A percentile compares a stretch with the other conserved stretches of the same genome.
phyloP scores from a whole-genome alignment of 2,329 filamentous ascomycete species.

The Fusarium sp. region DNA sequence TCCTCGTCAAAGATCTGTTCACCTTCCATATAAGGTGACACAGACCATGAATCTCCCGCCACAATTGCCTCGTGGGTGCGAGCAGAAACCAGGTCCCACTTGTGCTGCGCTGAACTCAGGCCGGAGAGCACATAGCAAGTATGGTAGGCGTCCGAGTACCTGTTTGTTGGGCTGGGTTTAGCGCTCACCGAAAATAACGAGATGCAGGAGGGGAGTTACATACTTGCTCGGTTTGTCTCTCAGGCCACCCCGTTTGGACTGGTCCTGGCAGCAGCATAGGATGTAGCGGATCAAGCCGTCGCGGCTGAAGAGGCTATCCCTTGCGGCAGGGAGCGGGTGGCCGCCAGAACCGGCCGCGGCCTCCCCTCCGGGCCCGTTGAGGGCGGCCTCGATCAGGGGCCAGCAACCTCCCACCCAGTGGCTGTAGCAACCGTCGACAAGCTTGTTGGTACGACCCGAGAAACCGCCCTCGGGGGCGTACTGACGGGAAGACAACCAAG shows the following conservation, averaged over 20 bases:
- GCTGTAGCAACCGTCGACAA: conserved; percentile 98
- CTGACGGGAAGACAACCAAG: conserved; percentile 91
- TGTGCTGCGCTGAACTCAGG: conserved; percentile 83
- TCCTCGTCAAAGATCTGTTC: conserved; percentile 75
- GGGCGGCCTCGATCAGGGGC: conserved; percentile 85
- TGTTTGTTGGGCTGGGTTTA: conserved; percentile 50
- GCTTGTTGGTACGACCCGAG: conserved; percentile 94
- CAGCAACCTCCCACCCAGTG: conserved; percentile 98
- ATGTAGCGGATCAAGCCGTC: conserved; percentile 92
- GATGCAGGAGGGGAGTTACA: conserved; percentile 48
- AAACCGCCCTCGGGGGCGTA: conserved; percentile 93
- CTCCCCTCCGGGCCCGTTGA: conserved; percentile 64
- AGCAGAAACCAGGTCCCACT: conserved; percentile 60
- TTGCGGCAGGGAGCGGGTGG: conserved; percentile 46
- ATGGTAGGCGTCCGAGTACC: conserved; percentile 88
- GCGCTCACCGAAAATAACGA: conserved; percentile 28
- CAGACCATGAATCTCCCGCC: conserved; percentile 58
- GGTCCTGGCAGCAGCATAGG: conserved; percentile 85
- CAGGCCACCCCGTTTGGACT: conserved; percentile 78
- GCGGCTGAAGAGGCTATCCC: conserved; percentile 76
- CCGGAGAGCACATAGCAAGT: conserved; percentile 92
- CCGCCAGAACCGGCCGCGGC: conserved; percentile 44
- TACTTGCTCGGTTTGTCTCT: conserved; percentile 94
- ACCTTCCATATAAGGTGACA: conserved; percentile 63
- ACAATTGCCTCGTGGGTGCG: conserved; percentile 49